A percentile compares a stretch with the other conserved stretches of the same genome.
These are phyloP conservation scores for Penicillium sp. DNA, from an alignment of 2,329 filamentous ascomycete genomes.

Conservation along the genomic window DNA sequence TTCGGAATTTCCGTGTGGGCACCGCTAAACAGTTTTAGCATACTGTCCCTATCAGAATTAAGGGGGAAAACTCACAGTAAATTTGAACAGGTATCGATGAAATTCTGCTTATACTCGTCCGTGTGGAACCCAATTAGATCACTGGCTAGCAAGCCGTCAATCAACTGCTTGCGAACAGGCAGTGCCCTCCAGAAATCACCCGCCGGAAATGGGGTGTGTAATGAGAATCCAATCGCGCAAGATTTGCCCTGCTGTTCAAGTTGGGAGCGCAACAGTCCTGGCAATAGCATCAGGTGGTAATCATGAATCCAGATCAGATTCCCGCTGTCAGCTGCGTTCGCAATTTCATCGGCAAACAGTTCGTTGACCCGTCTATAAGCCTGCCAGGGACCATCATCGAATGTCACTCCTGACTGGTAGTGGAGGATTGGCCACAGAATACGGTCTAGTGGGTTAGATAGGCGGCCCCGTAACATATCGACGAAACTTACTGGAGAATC, in stretches of 20 bases:
- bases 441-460: constrained; percentile 61
- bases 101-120: constrained; percentile 91
- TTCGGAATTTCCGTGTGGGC: constrained; percentile 68
- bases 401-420: constrained; percentile 93
- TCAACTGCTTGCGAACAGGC: constrained; percentile 78
- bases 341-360: constrained; percentile 79
- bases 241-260: constrained; percentile 71
- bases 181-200: constrained; percentile 90
- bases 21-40: constrained; percentile 24
- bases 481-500: constrained; percentile 75
- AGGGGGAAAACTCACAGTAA: constrained; percentile 60
- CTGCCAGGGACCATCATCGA: constrained; percentile 83
- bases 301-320: constrained; percentile 94
- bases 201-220: constrained; percentile 89
- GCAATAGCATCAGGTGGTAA: constrained; percentile 91
- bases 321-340: constrained; percentile 78
- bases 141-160: constrained; percentile 78
- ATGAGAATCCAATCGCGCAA: constrained; percentile 89
- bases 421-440: constrained; percentile 97
- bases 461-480: not conserved
- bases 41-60: not conserved
- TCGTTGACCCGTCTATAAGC: constrained; percentile 87
- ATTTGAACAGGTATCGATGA: constrained; percentile 81
- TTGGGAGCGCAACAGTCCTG: constrained; percentile 77
- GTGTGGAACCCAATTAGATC: constrained; percentile 95